Percentiles rank a stretch among this genome's conserved stretches.
These are phyloP conservation scores for Chalara sp. DNA, from an alignment of 2,329 filamentous ascomycete genomes.

Conservation along the genomic window DNA sequence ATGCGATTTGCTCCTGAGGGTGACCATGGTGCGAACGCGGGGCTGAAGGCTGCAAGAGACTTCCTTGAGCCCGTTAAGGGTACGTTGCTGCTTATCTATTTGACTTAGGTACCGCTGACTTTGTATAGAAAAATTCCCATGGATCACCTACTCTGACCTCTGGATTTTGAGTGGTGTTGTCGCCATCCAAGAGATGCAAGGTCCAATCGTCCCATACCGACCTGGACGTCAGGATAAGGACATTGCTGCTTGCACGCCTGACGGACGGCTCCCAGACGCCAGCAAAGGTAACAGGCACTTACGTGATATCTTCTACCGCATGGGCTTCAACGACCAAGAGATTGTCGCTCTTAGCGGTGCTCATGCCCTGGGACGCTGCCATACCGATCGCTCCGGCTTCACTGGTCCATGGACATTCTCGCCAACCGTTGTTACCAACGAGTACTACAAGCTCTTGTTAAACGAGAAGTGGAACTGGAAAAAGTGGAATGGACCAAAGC, in stretches of 20 bases:
- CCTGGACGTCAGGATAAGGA: slow-evolving; percentile 80
- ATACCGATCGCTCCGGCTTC: slow-evolving; percentile 81
- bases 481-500: slow-evolving; percentile 88
- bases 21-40: slow-evolving; percentile 90
- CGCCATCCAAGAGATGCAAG: slow-evolving; percentile 93
- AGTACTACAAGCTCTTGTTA: slow-evolving; percentile 83
- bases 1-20: slow-evolving; percentile 92
- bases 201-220: slow-evolving; percentile 79
- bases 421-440: slow-evolving; percentile 86
- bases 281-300: slow-evolving; percentile 74
- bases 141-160: slow-evolving; percentile 94
- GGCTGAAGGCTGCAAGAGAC: slow-evolving; percentile 76
- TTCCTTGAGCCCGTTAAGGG: slow-evolving; percentile 90
- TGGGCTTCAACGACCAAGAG: slow-evolving; percentile 96
- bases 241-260: slow-evolving; percentile 78
- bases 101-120: not conserved
- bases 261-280: slow-evolving; percentile 83
- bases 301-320: slow-evolving; percentile 87
- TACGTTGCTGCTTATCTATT: slow-evolving; percentile 32
- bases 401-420: slow-evolving; percentile 90
- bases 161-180: slow-evolving; percentile 86
- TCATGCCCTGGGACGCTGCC: slow-evolving; percentile 83
- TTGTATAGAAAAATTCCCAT: slow-evolving; percentile 67
- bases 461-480: slow-evolving; percentile 89
- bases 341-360: slow-evolving; percentile 86